phyloP scores from a whole-genome alignment of 768 basidiomycete species.

The Rubroboletus satanas region DNA sequence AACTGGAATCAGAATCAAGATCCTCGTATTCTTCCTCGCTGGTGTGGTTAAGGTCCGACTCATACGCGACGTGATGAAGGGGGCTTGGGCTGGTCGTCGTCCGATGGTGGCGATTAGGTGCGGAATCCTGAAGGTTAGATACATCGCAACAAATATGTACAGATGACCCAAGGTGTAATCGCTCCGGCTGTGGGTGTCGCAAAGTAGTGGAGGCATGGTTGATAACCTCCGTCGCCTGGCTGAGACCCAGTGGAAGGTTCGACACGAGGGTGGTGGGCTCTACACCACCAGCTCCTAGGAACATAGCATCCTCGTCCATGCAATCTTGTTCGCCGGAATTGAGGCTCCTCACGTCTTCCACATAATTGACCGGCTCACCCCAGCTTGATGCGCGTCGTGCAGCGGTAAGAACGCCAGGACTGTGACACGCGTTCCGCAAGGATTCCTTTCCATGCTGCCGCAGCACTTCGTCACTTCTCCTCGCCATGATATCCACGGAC shows the following conservation, averaged over 20 bases:
- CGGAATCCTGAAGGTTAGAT: constrained; percentile 17
- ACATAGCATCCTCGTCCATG: constrained; percentile 49
- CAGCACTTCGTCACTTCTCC: constrained; percentile 46
- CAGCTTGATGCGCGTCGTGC: constrained; percentile 64
- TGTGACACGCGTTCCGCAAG: constrained; percentile 23
- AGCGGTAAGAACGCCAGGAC: constrained; percentile 34
- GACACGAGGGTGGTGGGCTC: constrained; percentile 32
- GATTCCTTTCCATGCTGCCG: constrained; percentile 29
- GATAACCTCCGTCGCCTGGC: constrained; percentile 22
- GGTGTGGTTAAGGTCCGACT: constrained; percentile 28
- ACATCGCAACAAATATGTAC: constrained; percentile 25
- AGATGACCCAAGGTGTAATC: constrained; percentile 18
- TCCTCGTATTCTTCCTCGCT: constrained; percentile 33
- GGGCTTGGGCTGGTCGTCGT: constrained; percentile 39
- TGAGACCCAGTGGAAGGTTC: constrained; percentile 34
- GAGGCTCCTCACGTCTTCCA: constrained; percentile 42
- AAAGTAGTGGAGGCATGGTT: constrained; percentile 16
- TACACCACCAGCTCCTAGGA: constrained; percentile 51
- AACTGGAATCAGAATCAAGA: constrained; percentile 33
- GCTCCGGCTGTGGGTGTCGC: constrained; percentile 33
- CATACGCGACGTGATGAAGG: constrained; percentile 33
- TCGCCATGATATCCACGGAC: constrained; percentile 22
- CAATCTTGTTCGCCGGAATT: constrained; percentile 45
- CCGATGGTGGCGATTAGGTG: constrained; percentile 25
- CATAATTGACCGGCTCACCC: constrained; percentile 46